phyloP scores from a whole-genome alignment of 352 stramenopile genomes.

The Phytophthora tubulina region DNA sequence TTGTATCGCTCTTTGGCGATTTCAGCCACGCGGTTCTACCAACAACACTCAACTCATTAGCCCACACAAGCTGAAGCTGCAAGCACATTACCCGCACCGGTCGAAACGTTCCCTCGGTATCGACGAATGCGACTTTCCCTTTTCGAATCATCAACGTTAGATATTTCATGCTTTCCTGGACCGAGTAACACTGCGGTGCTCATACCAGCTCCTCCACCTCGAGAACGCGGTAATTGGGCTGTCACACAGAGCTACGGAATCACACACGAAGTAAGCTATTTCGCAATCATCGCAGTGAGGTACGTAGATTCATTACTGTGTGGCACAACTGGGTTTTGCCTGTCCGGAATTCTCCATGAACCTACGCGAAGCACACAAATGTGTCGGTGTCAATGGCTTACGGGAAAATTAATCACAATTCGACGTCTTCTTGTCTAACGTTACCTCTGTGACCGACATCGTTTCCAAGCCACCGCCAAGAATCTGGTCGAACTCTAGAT shows the following conservation, averaged over 20 bases:
- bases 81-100: slow-evolving; percentile 49
- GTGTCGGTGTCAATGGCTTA: too few relatives aligned
- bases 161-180: not conserved
- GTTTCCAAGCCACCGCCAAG: slow-evolving; percentile 91
- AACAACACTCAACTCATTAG: slow-evolving; percentile 16
- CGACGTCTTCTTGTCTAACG: not conserved
- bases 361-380: slow-evolving; percentile 42
- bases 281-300: not conserved
- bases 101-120: slow-evolving; percentile 95
- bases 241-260: slow-evolving; percentile 71
- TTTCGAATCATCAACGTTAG: slow-evolving; percentile 8
- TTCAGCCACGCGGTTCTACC: slow-evolving; percentile 78
- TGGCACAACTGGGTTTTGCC: slow-evolving; percentile 96
- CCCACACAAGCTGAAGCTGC: not conserved
- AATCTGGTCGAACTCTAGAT: slow-evolving; percentile 84
- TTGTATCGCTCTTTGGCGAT: slow-evolving; percentile 89
- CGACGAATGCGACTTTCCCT: slow-evolving; percentile 90
- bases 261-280: not conserved
- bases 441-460: slow-evolving; percentile 92
- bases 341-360: slow-evolving; percentile 94
- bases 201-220: slow-evolving; percentile 83
- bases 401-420: too few relatives aligned
- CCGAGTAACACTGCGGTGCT: not conserved
- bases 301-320: slow-evolving; percentile 59
- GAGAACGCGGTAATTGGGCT: slow-evolving; percentile 85